Evolutionary conservation across 2,329 filamentous ascomycete genomes (phyloP).

Genomic region (Diaporthe aspalathi): DNA sequence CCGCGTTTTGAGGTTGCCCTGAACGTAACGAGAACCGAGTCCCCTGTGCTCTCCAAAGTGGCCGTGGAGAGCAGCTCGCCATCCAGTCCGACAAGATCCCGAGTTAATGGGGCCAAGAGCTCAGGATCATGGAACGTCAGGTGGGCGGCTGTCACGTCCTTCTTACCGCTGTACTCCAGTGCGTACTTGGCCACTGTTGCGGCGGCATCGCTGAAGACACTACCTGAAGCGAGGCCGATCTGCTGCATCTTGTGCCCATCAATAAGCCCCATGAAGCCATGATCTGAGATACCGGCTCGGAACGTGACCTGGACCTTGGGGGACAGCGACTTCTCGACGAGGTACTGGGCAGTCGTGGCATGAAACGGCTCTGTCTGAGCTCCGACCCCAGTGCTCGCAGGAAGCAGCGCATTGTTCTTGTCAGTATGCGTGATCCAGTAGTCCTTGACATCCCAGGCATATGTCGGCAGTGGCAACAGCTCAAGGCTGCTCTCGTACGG

Average conservation of each 20-base stretch:
- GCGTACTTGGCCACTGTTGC: constrained; percentile 33
- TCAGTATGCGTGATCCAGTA: constrained; percentile 34
- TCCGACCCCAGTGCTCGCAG: not conserved
- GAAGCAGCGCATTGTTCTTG: not conserved
- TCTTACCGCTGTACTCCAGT: constrained; percentile 29
- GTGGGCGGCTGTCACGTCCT: constrained; percentile 29
- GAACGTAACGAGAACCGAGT: constrained; percentile 30
- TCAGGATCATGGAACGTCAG: constrained; percentile 31
- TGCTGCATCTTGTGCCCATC: constrained; percentile 35
- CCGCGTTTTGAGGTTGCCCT: constrained; percentile 32
- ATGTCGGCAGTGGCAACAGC: constrained; percentile 30
- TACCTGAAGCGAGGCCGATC: constrained; percentile 34
- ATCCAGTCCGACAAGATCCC: constrained; percentile 30
- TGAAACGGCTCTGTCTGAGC: not conserved
- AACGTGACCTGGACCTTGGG: constrained; percentile 36
- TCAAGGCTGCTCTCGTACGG: constrained; percentile 27
- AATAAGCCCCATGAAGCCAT: constrained; percentile 28
- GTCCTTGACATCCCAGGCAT: constrained; percentile 37
- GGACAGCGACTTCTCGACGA: constrained; percentile 34
- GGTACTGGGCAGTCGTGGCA: constrained; percentile 26
- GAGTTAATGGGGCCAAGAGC: constrained; percentile 34
- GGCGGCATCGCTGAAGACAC: constrained; percentile 36
- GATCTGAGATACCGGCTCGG: constrained; percentile 32
- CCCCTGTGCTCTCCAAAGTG: constrained; percentile 24
- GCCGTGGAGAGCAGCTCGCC: constrained; percentile 36